phyloP scores from a whole-genome alignment of 768 basidiomycete genomes.

The Polyporus arcularius region DNA sequence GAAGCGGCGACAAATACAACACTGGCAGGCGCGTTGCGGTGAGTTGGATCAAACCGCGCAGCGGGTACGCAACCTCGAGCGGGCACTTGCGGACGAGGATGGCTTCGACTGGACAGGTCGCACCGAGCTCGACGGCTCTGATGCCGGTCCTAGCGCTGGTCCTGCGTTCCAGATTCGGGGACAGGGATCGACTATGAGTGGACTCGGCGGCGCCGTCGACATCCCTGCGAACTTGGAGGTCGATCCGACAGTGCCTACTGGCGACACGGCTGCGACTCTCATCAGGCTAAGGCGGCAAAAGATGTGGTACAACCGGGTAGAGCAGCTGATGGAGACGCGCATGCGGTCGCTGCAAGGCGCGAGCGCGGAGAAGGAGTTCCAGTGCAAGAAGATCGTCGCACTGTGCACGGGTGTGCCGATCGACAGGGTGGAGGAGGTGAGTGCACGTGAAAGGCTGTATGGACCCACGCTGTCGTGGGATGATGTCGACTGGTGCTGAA shows the following conservation, averaged over 20 bases:
- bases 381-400: conserved; percentile 90
- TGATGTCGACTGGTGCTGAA: conserved; percentile 1
- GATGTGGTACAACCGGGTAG: conserved; percentile 81
- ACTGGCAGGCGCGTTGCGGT: conserved; percentile 69
- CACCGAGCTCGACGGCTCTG: conserved; percentile 43
- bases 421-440: conserved; percentile 88
- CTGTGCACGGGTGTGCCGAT: conserved; percentile 84
- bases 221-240: conserved; percentile 62
- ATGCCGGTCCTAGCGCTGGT: conserved; percentile 42
- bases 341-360: conserved; percentile 73
- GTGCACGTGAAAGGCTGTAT: conserved; percentile 30
- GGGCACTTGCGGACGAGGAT: conserved; percentile 77
- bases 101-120: conserved; percentile 90
- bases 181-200: conserved; percentile 63
- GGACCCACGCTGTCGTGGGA: background rate
- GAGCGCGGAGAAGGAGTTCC: conserved; percentile 85
- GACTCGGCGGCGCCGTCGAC: conserved; percentile 65
- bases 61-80: conserved; percentile 81
- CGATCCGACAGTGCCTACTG: conserved; percentile 69
- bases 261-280: conserved; percentile 59
- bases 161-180: conserved; percentile 77
- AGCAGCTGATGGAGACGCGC: conserved; percentile 69
- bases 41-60: conserved; percentile 84
- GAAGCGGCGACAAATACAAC: conserved; percentile 81
- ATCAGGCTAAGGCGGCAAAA: conserved; percentile 75